Percentiles rank a stretch among this genome's conserved stretches.
Evolutionary conservation across 208 protist genomes (phyloP).

Genomic region (Balamuthia mandrillaris): DNA sequence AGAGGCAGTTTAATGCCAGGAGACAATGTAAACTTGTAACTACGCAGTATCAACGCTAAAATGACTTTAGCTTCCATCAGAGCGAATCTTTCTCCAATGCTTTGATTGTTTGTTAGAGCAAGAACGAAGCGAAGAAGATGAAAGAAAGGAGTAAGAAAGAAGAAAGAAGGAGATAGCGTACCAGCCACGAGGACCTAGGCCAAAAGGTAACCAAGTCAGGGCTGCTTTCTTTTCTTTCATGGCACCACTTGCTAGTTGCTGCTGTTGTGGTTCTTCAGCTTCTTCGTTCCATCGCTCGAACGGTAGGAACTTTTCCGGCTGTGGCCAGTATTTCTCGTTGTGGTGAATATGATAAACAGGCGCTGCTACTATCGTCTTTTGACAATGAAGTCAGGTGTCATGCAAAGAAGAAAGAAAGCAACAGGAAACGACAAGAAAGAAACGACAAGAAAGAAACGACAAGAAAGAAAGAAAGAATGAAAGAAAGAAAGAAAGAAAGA

Average conservation of each 20-base stretch:
- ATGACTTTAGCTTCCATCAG: slow-evolving; percentile 3
- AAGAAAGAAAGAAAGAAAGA: no score
- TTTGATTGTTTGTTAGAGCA: neutral
- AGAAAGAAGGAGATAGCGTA: neutral
- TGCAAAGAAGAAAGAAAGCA: no score
- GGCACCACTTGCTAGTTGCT: no score
- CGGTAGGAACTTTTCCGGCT: neutral
- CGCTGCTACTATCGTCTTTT: no score
- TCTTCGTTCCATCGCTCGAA: neutral
- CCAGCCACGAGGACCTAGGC: neutral
- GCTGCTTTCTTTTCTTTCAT: slow-evolving; percentile 11
- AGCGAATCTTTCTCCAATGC: slow-evolving; percentile 9
- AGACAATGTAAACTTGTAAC: neutral
- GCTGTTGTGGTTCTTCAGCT: neutral
- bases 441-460: no score
- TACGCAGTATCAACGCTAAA: neutral
- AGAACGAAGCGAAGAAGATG: neutral
- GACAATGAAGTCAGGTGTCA: no score
- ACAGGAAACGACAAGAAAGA: no score
- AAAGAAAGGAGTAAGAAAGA: neutral
- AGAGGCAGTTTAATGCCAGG: neutral
- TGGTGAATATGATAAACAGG: no score
- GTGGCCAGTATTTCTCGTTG: neutral
- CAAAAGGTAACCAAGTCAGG: neutral
- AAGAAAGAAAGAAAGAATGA: no score